A percentile compares a stretch with the other conserved stretches of the same genome.
Evolutionary conservation across 495 filamentous ascomycete species (phyloP).

Genomic region (Immersiella caudata): DNA sequence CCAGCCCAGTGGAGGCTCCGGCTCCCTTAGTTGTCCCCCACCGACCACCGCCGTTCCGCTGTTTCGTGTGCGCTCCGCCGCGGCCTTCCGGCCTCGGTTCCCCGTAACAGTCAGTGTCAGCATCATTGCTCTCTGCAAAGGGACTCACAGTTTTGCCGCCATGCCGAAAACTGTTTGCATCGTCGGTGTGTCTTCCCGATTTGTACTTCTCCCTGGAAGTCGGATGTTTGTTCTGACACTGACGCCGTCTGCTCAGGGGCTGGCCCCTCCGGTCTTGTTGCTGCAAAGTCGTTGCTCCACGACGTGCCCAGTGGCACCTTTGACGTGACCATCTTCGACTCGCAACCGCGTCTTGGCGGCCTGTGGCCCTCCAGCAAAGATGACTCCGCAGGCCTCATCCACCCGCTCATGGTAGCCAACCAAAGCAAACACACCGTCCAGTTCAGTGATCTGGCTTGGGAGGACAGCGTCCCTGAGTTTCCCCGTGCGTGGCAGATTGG

Average conservation of each 20-base stretch:
- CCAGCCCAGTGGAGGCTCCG: not conserved
- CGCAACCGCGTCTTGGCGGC: conserved; percentile 66
- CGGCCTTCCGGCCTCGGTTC: not conserved
- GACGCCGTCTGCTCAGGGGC: conserved; percentile 55
- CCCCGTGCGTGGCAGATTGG: conserved; percentile 79
- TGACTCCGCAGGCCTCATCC: conserved; percentile 53
- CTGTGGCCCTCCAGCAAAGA: conserved; percentile 65
- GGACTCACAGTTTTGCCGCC: not conserved
- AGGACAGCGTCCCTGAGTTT: conserved; percentile 57
- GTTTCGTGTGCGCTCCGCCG: not conserved
- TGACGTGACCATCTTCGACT: conserved; percentile 71
- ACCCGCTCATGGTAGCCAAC: conserved; percentile 76
- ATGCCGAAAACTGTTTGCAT: conserved; percentile 66
- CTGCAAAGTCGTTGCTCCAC: conserved; percentile 77
- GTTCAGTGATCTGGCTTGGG: conserved; percentile 80
- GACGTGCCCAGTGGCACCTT: conserved; percentile 60
- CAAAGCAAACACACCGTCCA: conserved; percentile 75
- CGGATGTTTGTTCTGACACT: not conserved
- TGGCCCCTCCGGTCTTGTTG: conserved; percentile 79
- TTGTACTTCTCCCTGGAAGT: not conserved
- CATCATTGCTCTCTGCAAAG: not conserved
- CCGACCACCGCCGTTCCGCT: not conserved
- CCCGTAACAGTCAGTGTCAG: not conserved
- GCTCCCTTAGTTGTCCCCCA: not conserved
- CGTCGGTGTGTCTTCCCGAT: conserved; percentile 55